Evolutionary conservation across 257 asterid genomes (phyloP), one percentile per base, ranked within the genome.

Genomic region (Capsicum rhomboideum): DNA sequence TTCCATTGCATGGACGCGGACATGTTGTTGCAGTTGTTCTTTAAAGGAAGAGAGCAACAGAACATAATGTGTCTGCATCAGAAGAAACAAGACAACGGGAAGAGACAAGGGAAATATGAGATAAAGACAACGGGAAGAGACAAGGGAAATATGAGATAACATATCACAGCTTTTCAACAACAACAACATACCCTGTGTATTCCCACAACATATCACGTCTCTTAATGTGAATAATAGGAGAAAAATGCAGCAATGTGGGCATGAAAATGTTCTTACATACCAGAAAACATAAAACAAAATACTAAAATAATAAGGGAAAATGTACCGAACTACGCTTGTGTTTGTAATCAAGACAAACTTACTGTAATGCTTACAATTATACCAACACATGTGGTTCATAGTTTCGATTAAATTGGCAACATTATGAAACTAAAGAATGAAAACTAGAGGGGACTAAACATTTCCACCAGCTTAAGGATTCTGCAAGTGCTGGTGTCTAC

Each of bases 1-100:
- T 93, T 96, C 99, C 99, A 96, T 94, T 67, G 99, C 99, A 91
- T 96, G 99, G 79, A 96, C 98, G 1, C 99, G 95, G 21, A 96
- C 99, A 58, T 96, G 99, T 69, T 96, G 99, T 75, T 96, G 99
- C 87, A 96, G 93, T 88, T 96, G 99, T 64, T 96, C 99, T 96
- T 96, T 96, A 84, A 96, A 96, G 78, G 98, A 92, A 75, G 98
- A 94, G 34, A 96, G 98, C 90, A 96, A 87, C 40, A 96, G 92
- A 84, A 96, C 98, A 82, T 96, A 96, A 87, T 96, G 97, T 4
- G 99, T 96, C 99, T 96, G 59, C 90, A 89, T 58, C 82, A 82
- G 67, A 86, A 53, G 67, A 49, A 85, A 71, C 64, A 83, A 17
- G 58, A 80, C 59, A 72, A 56, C 59, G 10, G 14, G 54, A 64